These are phyloP conservation scores for Nemania abortiva DNA, from an alignment of 2,329 filamentous ascomycete genomes.

Conservation along the genomic window DNA sequence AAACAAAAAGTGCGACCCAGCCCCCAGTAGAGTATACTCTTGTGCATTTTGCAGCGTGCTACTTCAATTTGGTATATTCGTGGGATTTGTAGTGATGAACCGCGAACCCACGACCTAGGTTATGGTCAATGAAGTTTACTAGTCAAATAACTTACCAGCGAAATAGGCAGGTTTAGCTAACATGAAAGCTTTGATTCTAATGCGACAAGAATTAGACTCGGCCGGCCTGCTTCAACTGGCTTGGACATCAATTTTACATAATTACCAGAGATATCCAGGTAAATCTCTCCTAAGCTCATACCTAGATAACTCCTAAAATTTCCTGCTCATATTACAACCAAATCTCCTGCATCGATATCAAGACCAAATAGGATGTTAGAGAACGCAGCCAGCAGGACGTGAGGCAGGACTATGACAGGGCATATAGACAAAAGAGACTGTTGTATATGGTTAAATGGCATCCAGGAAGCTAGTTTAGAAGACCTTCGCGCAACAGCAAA, in stretches of 20 bases:
- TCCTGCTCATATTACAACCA: no score
- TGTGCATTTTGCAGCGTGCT: not conserved
- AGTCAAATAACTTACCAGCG: not conserved
- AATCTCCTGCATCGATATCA: no score
- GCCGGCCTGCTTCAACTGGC: not conserved
- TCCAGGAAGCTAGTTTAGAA: no score
- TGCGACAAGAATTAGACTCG: not conserved
- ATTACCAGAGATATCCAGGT: no score
- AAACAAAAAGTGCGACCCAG: conserved; percentile 18
- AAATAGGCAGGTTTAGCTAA: not conserved
- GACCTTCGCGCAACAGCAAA: no score
- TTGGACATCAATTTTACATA: not conserved
- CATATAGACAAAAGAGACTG: no score
- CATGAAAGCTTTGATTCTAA: not conserved
- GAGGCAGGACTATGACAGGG: no score
- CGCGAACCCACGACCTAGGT: not conserved
- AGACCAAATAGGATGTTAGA: no score
- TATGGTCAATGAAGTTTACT: not conserved
- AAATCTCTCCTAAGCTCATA: no score
- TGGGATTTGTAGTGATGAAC: not conserved
- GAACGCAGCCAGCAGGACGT: no score
- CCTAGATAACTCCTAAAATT: no score
- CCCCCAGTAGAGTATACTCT: conserved; percentile 16
- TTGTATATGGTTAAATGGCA: no score
- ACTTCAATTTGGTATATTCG: conserved; percentile 2